Evolutionary conservation across 805 yeast genomes (phyloP), one percentile per base, ranked within the genome.

Genomic region (Candida silvicultrix): DNA sequence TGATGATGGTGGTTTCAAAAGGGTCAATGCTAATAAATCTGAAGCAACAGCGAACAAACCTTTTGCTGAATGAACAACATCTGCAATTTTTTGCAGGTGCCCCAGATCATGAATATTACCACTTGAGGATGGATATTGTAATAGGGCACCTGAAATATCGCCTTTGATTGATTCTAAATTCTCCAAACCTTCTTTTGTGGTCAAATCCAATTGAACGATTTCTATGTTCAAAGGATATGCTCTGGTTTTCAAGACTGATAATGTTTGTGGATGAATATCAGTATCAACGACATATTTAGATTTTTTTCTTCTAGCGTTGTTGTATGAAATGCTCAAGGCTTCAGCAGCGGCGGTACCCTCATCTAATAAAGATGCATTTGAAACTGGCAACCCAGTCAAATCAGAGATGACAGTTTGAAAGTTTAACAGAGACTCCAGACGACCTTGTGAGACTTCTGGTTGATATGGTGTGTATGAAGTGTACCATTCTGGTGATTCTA

Each of bases 341-440:
- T 92, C 99, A 38, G 94, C 96, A 6, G 97, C 98, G 20, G 98
- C 97, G 7, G 97, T 85, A 41, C 94, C 97, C 71, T 94, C 99
- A 66, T 94, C 99, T 55, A 94, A 74, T 43, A 94, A 71, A 2
- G 98, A 92, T 2, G 97, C 95, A 63, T 94, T 94, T 43, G 98
- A 90, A 57, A 94, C 81, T n/a, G 89, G 85, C 68, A 94, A 74
- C 1, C 98, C 99, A 0, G 99, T 94, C 53, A 94, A 74, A 49
- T 94, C 96, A 25, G 89, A 68, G 15, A 94, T 74, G 59, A 92
- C 73, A n/a, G 99, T 94, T 69, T 94, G 99, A 69, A 78, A 94
- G 67, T 94, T 94, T 51, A 94, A 71, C 51, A 94, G 71, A 20
- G 94, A 81, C 68, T 92, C 96, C 57, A 94, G 75, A 57, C 99